Percentiles rank a stretch among this genome's conserved stretches.
These are phyloP conservation scores for Clarireedia paspali DNA, from an alignment of 2,329 filamentous ascomycete species.

Conservation along the genomic window DNA sequence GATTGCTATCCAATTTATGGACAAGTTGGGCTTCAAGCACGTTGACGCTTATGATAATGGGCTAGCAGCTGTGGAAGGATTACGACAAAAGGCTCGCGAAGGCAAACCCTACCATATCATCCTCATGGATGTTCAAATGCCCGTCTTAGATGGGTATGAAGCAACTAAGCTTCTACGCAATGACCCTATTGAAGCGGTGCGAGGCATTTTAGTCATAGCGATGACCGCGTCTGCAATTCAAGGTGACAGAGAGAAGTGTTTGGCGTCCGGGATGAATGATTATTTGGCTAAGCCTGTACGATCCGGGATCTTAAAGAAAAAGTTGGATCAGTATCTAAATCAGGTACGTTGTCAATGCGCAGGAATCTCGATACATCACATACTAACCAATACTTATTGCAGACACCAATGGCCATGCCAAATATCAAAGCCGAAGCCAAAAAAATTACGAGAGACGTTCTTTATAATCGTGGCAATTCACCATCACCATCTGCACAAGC, in stretches of 20 bases:
- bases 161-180: conserved; percentile 76
- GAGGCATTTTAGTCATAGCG: conserved; percentile 84
- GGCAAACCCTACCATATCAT: conserved; percentile 80
- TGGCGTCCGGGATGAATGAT: conserved; percentile 97
- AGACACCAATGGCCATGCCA: conserved; percentile 19
- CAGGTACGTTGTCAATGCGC: conserved; percentile 17
- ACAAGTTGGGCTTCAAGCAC: conserved; percentile 70
- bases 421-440: conserved; percentile 23
- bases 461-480: conserved; percentile 6
- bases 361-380: background rate
- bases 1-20: conserved; percentile 86
- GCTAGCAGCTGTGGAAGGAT: conserved; percentile 75
- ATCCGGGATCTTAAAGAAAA: conserved; percentile 75
- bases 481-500: background rate
- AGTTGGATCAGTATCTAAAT: conserved; percentile 61
- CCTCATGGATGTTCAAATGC: conserved; percentile 97
- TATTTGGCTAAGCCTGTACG: conserved; percentile 95
- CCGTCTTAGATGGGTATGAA: conserved; percentile 84
- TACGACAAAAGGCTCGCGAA: conserved; percentile 66
- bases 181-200: conserved; percentile 67
- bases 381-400: background rate
- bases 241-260: conserved; percentile 87
- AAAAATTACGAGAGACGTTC: conserved; percentile 18
- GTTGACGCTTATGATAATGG: conserved; percentile 90
- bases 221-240: conserved; percentile 96